Evolutionary conservation across 441 rosid genomes (phyloP), one percentile per base, ranked within the genome.

Genomic region (Corymbia calophylla): DNA sequence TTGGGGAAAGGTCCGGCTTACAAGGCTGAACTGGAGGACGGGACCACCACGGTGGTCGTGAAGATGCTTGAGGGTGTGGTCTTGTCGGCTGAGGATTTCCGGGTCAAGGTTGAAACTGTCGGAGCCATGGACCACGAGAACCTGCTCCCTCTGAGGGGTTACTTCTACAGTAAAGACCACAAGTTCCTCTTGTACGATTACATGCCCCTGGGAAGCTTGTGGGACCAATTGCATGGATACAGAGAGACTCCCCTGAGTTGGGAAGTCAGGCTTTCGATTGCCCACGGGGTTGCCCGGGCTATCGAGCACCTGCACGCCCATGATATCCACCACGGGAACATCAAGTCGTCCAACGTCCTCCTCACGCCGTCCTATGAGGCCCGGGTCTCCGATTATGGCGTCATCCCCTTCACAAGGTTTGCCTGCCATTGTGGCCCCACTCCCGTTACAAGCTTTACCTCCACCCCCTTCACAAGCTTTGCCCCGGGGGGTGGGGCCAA

Each of bases 131-230:
- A 70, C 48, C 81, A 35, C 27, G 48, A 70, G 48, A 70, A 70
- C 81, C 48, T 35, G 48, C 48, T 35, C 48, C 81, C 81, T 35
- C 81, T 19, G 27, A 35, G 27, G 15, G 81, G 27, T 2, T 70
- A 35, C 81, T 35, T 9, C 15, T 19, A 19, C 15, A 70, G 48
- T 11, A 0, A 70, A 35, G 0, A 35, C 0, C 13, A 0, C 27
- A 70, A 35, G 48, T 70, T 70, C 15, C 48, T 70, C 48, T 70
- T 70, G 81, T 70, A 70, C 81, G 81, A 70, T 70, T 70, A 35
- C 48, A 35, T 70, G 81, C 81, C 48, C 80, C 13, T 35, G 48
- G 81, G 27, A 35, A 70, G 27, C 81, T 70, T 35, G 27, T 35
- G 27, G 25, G 4, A 5, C 48, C 14, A 19, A 31, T 32, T 70